phyloP scores from a whole-genome alignment of 352 stramenopile genomes.

The Phytophthora pinifolia region DNA sequence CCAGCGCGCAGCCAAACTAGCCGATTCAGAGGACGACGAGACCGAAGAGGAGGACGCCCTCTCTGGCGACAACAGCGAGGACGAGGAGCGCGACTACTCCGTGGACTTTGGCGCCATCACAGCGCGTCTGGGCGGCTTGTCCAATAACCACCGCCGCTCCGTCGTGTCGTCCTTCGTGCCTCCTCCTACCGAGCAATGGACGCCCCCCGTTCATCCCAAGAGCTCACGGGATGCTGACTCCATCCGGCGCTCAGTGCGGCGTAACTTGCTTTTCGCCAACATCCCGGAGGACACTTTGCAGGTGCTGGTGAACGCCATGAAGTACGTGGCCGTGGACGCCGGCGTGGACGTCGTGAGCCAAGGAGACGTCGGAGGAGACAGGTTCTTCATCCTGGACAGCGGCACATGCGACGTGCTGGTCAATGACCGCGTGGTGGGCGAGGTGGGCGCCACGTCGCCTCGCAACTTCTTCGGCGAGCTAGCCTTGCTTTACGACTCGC shows the following conservation, averaged over 20 bases:
- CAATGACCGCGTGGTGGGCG: conserved; percentile 54
- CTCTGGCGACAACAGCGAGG: conserved; percentile 31
- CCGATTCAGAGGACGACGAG: conserved; percentile 29
- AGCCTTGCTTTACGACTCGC: conserved; percentile 92
- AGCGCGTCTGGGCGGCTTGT: conserved; percentile 39
- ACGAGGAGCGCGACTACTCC: conserved; percentile 27
- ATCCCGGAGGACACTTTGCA: conserved; percentile 65
- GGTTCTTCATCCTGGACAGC: conserved; percentile 92
- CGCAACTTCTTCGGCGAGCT: conserved; percentile 92
- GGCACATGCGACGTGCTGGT: conserved; percentile 81
- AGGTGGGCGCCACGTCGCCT: conserved; percentile 52
- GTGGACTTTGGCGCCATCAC: conserved; percentile 48
- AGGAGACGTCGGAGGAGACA: conserved; percentile 76
- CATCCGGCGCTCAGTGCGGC: conserved; percentile 58
- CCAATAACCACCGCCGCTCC: conserved; percentile 43
- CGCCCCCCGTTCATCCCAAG: conserved; percentile 52
- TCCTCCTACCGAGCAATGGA: conserved; percentile 48
- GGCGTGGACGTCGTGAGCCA: conserved; percentile 65
- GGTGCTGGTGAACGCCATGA: conserved; percentile 74
- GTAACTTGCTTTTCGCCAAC: conserved; percentile 72
- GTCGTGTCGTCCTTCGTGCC: conserved; percentile 61
- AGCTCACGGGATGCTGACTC: conserved; percentile 46
- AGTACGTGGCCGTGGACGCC: conserved; percentile 46
- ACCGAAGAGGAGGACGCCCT: conserved; percentile 34
- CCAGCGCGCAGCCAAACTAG: not conserved